A percentile compares a stretch with the other conserved stretches of the same genome.
These are phyloP conservation scores for Heracleum sosnowskyi DNA, from an alignment of 129 eudicot species.

Conservation along the genomic window DNA sequence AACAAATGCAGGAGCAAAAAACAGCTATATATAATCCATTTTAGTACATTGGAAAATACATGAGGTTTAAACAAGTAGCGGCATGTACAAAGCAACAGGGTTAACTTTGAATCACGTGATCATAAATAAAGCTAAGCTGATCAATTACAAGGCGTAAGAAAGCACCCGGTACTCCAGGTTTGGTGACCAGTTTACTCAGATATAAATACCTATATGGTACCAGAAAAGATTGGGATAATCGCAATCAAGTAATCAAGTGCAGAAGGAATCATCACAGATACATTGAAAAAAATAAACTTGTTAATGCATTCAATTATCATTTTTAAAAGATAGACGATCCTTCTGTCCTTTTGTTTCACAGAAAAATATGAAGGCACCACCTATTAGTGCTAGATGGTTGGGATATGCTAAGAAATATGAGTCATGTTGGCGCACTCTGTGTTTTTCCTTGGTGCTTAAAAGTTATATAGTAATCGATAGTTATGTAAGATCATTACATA, in stretches of 20 bases:
- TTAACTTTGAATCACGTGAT: not conserved
- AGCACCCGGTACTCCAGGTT: conserved; percentile 75
- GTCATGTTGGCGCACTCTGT: not conserved
- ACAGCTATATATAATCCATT: conserved; percentile 42
- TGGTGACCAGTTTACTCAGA: conserved; percentile 65
- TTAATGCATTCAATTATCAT: not conserved
- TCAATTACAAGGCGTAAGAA: conserved; percentile 67
- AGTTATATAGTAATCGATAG: no score
- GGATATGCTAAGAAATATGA: not conserved
- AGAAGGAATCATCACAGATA: no score
- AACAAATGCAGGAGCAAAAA: conserved; percentile 78
- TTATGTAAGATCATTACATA: conserved; percentile 29
- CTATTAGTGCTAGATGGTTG: not conserved
- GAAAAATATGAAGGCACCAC: not conserved
- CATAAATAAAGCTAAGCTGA: conserved; percentile 40
- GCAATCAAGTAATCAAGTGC: no score
- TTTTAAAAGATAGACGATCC: not conserved
- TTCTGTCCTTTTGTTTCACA: not conserved
- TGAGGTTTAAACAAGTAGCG: not conserved
- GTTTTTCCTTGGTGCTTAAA: not conserved
- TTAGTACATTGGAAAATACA: not conserved
- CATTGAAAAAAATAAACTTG: no score
- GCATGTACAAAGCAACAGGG: not conserved
- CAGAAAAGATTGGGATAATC: no score
- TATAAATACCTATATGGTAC: no score